These are phyloP conservation scores for Salix udensis DNA, from an alignment of 345 rosid genomes.

Conservation along the genomic window DNA sequence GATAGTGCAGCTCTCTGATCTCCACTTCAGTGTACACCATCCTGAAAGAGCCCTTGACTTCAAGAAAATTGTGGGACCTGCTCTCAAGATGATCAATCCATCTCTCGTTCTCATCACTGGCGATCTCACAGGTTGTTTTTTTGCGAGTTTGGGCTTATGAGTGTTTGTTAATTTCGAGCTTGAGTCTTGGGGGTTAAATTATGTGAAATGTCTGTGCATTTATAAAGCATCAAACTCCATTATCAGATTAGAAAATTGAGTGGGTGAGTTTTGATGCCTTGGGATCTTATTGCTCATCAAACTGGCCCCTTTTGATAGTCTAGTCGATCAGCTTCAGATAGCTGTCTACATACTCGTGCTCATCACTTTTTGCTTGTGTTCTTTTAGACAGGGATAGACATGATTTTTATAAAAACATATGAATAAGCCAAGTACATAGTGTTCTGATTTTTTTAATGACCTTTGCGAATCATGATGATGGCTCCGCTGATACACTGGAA, in stretches of 20 bases:
- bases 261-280: background rate
- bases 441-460: background rate
- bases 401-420: background rate
- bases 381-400: background rate
- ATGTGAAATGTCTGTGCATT: background rate
- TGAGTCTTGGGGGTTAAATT: background rate
- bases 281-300: background rate
- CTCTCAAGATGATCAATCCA: conserved; percentile 75
- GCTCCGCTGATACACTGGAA: background rate
- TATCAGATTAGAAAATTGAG: background rate
- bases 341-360: background rate
- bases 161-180: background rate
- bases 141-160: background rate
- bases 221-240: background rate
- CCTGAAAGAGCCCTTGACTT: conserved; percentile 82
- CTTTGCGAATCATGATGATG: background rate
- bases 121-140: conserved; percentile 77
- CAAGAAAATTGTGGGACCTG: conserved; percentile 47
- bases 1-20: conserved; percentile 97
- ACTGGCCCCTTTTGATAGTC: background rate
- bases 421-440: background rate
- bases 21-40: conserved; percentile 91
- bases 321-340: background rate
- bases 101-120: conserved; percentile 86
- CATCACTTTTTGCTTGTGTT: background rate